Percentiles rank a stretch among this genome's conserved stretches.
These are phyloP conservation scores for Neopestalotiopsis sp. DNA, from an alignment of 2,329 filamentous ascomycete species.

Conservation along the genomic window DNA sequence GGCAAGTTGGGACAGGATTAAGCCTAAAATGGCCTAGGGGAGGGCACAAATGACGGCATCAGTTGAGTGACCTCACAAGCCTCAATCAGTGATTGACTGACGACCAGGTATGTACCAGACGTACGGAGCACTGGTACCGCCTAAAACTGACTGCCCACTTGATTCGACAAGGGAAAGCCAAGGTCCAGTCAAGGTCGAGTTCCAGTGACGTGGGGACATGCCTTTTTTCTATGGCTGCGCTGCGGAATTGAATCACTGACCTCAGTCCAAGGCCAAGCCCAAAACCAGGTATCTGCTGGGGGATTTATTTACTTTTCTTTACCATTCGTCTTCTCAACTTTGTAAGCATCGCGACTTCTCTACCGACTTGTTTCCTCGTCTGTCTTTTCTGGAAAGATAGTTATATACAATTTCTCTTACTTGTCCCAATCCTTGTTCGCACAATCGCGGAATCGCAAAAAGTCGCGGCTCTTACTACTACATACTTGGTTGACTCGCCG, in stretches of 20 bases:
- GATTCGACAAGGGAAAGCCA: background rate
- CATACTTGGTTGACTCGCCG: background rate
- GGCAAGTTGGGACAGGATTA: background rate
- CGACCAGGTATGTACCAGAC: background rate
- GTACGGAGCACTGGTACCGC: too few species aligned
- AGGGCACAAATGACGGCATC: constrained; percentile 18
- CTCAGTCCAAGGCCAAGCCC: background rate
- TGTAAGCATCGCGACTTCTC: background rate
- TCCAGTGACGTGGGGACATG: background rate
- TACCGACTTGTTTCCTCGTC: background rate
- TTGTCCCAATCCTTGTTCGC: background rate
- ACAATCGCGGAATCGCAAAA: background rate
- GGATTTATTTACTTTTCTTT: background rate
- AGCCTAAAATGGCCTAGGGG: constrained; percentile 1
- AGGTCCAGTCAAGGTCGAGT: background rate
- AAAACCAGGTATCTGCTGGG: background rate
- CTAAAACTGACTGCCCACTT: too few species aligned
- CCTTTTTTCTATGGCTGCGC: background rate
- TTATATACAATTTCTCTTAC: background rate
- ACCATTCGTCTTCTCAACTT: background rate
- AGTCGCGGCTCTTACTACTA: background rate
- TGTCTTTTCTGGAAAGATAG: background rate
- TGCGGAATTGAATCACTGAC: background rate
- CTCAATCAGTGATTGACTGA: background rate
- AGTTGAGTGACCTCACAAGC: constrained; percentile 2